These are phyloP conservation scores for Trichosanthes cucumerina DNA, from an alignment of 306 rosid genomes.

Conservation along the genomic window DNA sequence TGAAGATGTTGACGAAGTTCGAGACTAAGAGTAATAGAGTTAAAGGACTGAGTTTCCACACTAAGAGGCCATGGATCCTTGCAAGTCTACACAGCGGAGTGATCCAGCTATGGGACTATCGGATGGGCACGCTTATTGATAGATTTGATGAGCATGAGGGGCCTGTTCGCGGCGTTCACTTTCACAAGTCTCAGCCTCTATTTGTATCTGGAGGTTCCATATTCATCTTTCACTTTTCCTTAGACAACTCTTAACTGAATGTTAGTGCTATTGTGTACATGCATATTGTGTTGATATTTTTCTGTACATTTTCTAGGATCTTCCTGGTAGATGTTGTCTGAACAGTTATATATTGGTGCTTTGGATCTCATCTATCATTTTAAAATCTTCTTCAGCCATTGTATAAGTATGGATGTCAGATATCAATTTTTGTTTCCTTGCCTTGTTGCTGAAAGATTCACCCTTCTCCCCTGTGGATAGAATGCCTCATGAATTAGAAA, in stretches of 20 bases:
- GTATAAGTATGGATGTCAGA: not conserved
- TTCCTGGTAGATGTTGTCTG: not conserved
- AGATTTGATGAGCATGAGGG: conserved; percentile 93
- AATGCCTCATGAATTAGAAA: not conserved
- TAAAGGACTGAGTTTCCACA: conserved; percentile 92
- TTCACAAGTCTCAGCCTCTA: conserved; percentile 88
- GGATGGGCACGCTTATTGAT: conserved; percentile 93
- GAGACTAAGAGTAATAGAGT: conserved; percentile 96
- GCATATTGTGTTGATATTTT: not conserved
- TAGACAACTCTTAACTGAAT: not conserved
- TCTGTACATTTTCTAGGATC: not conserved
- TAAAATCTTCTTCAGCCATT: not conserved
- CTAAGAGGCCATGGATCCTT: conserved; percentile 93
- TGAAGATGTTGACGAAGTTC: conserved; percentile 83
- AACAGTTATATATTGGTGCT: not conserved
- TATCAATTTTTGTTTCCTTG: not conserved
- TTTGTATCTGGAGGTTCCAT: conserved; percentile 83
- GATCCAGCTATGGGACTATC: conserved; percentile 96
- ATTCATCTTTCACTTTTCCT: not conserved
- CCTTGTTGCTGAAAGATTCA: not conserved
- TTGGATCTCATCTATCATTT: not conserved
- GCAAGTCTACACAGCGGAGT: conserved; percentile 99
- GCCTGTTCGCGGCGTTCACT: conserved; percentile 92
- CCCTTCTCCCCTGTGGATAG: not conserved
- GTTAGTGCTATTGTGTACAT: not conserved